phyloP scores from a whole-genome alignment of 306 rosid genomes.

The Gynostemma pentaphyllum region DNA sequence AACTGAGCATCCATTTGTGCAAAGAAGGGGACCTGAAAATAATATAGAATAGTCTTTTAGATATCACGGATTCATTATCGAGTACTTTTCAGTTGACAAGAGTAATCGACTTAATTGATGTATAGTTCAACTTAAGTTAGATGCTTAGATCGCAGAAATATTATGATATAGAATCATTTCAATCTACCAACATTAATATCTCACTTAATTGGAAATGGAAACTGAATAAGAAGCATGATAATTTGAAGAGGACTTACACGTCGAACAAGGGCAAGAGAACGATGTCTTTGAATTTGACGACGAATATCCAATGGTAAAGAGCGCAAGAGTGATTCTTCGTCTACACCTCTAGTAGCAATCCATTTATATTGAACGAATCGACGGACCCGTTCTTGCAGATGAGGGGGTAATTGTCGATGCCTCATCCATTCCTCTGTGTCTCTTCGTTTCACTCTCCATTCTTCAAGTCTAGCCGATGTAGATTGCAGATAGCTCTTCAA shows the following conservation, averaged over 20 bases:
- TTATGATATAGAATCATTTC: too few relatives aligned
- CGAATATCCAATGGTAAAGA: constrained; percentile 68
- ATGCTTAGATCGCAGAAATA: too few relatives aligned
- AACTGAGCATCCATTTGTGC: constrained; percentile 88
- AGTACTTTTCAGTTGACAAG: background rate
- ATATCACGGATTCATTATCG: background rate
- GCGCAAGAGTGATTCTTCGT: constrained; percentile 64
- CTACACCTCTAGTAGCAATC: constrained; percentile 88
- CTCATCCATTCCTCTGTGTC: constrained; percentile 98
- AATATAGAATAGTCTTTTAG: background rate
- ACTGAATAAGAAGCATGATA: background rate
- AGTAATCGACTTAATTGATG: too few relatives aligned
- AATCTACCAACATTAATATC: too few relatives aligned
- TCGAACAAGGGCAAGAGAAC: constrained; percentile 68
- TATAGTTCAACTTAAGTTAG: too few relatives aligned
- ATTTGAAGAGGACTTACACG: constrained; percentile 37
- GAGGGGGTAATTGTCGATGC: constrained; percentile 75
- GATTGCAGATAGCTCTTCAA: constrained; percentile 72
- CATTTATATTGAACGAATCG: constrained; percentile 76
- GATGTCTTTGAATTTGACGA: constrained; percentile 83
- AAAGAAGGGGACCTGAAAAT: constrained; percentile 69
- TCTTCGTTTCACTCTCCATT: constrained; percentile 72
- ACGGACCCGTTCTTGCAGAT: constrained; percentile 67
- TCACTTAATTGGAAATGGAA: background rate
- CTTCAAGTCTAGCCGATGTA: constrained; percentile 68